phyloP scores from a whole-genome alignment of 805 yeast genomes.

The Candida easanensis region DNA sequence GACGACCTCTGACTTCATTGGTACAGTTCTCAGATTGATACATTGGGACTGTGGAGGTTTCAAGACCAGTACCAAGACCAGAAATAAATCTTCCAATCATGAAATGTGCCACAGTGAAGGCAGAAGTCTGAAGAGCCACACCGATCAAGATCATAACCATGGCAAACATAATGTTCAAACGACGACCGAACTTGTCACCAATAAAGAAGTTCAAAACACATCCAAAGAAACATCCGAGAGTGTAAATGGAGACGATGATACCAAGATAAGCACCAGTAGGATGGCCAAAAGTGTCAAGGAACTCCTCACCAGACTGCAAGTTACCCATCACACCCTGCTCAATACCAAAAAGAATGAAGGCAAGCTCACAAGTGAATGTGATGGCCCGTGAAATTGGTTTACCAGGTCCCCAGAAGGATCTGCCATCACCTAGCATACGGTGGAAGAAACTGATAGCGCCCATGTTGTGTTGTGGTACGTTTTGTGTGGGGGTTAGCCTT shows the following conservation, averaged over 20 bases:
- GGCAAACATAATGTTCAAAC: slow-evolving; percentile 37
- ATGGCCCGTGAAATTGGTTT: slow-evolving; percentile 9
- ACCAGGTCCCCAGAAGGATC: slow-evolving; percentile 5
- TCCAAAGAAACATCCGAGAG: slow-evolving; percentile 26
- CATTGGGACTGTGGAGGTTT: slow-evolving; percentile 78
- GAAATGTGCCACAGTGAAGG: slow-evolving; percentile 56
- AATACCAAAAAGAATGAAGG: slow-evolving; percentile 13
- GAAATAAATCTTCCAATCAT: slow-evolving; percentile 62
- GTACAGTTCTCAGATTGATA: slow-evolving; percentile 78
- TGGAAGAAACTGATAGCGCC: not conserved
- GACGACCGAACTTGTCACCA: slow-evolving; percentile 43
- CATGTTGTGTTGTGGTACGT: too few relatives aligned
- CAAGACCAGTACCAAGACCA: slow-evolving; percentile 71
- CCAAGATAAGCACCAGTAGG: slow-evolving; percentile 23
- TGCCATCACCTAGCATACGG: slow-evolving; percentile 4
- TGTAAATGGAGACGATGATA: slow-evolving; percentile 31
- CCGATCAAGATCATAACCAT: slow-evolving; percentile 40
- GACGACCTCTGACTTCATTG: slow-evolving; percentile 62
- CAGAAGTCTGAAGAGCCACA: slow-evolving; percentile 36
- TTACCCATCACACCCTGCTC: slow-evolving; percentile 16
- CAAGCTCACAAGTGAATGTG: slow-evolving; percentile 10
- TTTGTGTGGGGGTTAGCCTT: too few relatives aligned
- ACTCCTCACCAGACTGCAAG: slow-evolving; percentile 5
- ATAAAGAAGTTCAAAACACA: slow-evolving; percentile 39
- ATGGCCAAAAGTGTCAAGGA: slow-evolving; percentile 4